Base-by-base conservation (phyloP, 2,329 filamentous ascomycete species). In the Fonsecaea multimorphosa region DNA sequence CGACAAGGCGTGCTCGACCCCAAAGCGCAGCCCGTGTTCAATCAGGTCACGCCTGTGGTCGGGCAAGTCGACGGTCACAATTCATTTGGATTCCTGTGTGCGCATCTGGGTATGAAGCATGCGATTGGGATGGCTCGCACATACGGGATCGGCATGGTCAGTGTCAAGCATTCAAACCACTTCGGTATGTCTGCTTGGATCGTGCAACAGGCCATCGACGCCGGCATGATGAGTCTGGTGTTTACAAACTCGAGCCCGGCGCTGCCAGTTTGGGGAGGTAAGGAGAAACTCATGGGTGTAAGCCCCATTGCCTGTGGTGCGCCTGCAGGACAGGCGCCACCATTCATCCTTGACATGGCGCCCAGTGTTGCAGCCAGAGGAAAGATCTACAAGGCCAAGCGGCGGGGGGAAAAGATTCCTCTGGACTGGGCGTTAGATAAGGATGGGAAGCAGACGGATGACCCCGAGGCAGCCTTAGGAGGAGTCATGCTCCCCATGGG, bases 401-500 rank as follows among this genome's bases (percentile, higher is more conserved):
- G 80, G 19, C 74, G 80, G 0, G 79, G 77, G 1, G 78, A 81
- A 73, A 76, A 75, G 34, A 81, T 81, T 22, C 80, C 80, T 0
- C 66, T 67, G 2, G 79, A 89, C 71, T 95, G 91, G 91, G 91
- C 91, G 0, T 80, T 94, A 6, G 91, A 94, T 76, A 82, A 79
- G 0, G 85, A 93, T 16, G 91, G 91, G 0, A 80, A 81, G 12
- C 82, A 78, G n/a, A 92, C 91, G 0, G 86, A 90, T 63, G 90
- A 95, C 71, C 91, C 92, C 0, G 85, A 82, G 0, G 83, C 82
- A 22, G 92, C 91, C 0, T 78, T 95, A 9, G 85, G 87, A 36
- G 91, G 91, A 0, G 90, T 93, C 2, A 94, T 95, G 91, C 78
- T 94, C 22, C 91, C 91, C 0, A 93, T 95, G 89, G 91, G 91